Percentiles rank a stretch among this genome's conserved stretches.
These are phyloP conservation scores for Aristolochia californica DNA, from an alignment of 164 flowering plant genomes.

Conservation along the genomic window DNA sequence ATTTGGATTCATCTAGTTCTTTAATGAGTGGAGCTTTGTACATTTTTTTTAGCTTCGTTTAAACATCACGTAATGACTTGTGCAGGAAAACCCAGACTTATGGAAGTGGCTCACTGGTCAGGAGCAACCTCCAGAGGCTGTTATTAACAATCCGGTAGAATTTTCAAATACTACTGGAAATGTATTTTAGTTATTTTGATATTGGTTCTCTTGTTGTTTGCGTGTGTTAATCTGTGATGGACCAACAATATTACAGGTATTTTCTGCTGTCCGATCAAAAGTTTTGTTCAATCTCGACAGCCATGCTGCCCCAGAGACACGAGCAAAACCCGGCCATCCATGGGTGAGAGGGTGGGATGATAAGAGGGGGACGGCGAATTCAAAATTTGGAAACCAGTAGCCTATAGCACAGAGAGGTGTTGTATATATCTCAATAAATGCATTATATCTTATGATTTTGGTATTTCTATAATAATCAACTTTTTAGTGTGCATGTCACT, in stretches of 20 bases:
- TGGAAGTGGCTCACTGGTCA: slow-evolving; percentile 94
- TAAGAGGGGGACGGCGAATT: slow-evolving; percentile 60
- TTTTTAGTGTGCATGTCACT: too few species aligned
- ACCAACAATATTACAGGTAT: slow-evolving; percentile 36
- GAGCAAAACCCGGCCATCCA: slow-evolving; percentile 78
- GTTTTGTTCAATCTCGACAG: slow-evolving; percentile 54
- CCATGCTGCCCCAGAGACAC: slow-evolving; percentile 77
- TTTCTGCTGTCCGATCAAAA: slow-evolving; percentile 51
- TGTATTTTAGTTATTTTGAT: not conserved
- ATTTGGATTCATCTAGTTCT: too few species aligned
- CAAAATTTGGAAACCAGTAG: slow-evolving; percentile 39
- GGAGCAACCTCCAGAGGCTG: slow-evolving; percentile 73
- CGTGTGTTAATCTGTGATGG: not conserved
- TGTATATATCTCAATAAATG: too few species aligned
- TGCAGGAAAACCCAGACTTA: slow-evolving; percentile 88
- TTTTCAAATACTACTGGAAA: not conserved
- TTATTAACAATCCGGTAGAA: slow-evolving; percentile 66
- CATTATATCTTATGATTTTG: too few species aligned
- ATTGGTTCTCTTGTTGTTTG: not conserved
- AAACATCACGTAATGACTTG: not conserved
- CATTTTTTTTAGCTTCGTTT: too few species aligned
- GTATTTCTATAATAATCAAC: too few species aligned
- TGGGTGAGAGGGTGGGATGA: slow-evolving; percentile 99
- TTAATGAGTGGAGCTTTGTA: too few species aligned
- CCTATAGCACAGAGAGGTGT: not conserved